A percentile compares a stretch with the other conserved stretches of the same genome.
Conservation (phyloP, 1,139 yeast species). For the Kurtzmaniella quercitrusa region DNA sequence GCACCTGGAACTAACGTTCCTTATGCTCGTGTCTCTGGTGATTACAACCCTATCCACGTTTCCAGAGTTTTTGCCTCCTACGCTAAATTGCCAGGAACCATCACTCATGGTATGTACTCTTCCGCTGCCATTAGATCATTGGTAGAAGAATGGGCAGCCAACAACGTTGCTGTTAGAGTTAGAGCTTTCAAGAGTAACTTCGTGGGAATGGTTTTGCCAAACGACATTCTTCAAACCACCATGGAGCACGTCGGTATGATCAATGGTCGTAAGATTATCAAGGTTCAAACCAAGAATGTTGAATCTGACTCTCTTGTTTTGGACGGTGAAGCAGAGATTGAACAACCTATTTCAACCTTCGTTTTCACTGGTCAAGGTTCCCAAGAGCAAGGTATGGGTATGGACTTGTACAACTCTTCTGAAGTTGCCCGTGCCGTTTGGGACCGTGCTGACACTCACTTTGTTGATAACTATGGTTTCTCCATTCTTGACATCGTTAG, state of each 20-base stretch:
- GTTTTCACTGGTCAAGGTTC: slow-evolving; percentile 99
- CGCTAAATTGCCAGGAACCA: slow-evolving; percentile 93
- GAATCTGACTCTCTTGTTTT: slow-evolving; percentile 76
- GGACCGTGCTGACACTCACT: slow-evolving; percentile 96
- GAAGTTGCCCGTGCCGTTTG: slow-evolving; percentile 93
- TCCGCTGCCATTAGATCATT: slow-evolving; percentile 92
- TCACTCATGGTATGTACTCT: slow-evolving; percentile 98
- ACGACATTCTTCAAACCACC: slow-evolving; percentile 81
- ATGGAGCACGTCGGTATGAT: slow-evolving; percentile 98
- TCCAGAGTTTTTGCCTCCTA: slow-evolving; percentile 91
- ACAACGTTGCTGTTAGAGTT: slow-evolving; percentile 92
- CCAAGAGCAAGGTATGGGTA: slow-evolving; percentile 99
- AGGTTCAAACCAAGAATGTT: slow-evolving; percentile 82
- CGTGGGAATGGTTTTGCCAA: slow-evolving; percentile 97
- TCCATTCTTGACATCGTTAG: slow-evolving; percentile 92
- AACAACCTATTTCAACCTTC: slow-evolving; percentile 94
- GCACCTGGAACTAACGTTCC: slow-evolving; percentile 91
- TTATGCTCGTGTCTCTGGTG: slow-evolving; percentile 96
- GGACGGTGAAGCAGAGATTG: slow-evolving; percentile 96
- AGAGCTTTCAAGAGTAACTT: slow-evolving; percentile 90
- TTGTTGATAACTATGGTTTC: slow-evolving; percentile 92
- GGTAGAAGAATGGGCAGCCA: slow-evolving; percentile 99
- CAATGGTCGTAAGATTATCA: slow-evolving; percentile 95
- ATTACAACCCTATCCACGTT: slow-evolving; percentile 96
- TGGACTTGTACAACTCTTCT: slow-evolving; percentile 91